phyloP scores from a whole-genome alignment of 202 grass and related monocot genomes.

The Carex arenaria region DNA sequence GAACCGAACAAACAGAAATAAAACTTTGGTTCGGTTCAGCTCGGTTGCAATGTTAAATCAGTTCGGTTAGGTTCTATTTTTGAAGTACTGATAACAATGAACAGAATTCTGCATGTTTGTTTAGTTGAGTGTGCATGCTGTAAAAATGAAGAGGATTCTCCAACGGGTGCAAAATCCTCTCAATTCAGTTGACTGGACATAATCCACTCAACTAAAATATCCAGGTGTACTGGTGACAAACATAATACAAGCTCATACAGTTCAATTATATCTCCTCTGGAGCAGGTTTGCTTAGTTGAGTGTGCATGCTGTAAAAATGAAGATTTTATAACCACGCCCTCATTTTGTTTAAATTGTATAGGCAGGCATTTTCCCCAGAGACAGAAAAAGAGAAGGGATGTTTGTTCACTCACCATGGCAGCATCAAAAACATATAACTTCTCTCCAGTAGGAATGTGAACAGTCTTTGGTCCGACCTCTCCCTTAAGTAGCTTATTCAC shows the following conservation, averaged over 20 bases:
- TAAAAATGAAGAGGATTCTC: no score
- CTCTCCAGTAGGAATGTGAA: constrained; percentile 84
- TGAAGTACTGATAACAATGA: no score
- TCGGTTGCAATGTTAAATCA: no score
- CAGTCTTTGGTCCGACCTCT: constrained; percentile 82
- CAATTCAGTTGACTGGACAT: no score
- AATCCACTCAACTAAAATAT: background rate
- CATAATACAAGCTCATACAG: background rate
- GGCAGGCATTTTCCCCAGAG: background rate
- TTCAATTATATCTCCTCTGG: background rate
- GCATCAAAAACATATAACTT: constrained; percentile 85
- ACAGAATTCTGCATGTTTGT: no score
- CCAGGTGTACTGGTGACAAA: background rate
- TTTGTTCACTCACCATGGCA: constrained; percentile 52
- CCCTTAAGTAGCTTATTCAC: constrained; percentile 90
- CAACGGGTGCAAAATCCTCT: no score
- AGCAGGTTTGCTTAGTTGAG: background rate
- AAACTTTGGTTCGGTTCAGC: no score
- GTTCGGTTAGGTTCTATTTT: no score
- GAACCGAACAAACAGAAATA: no score
- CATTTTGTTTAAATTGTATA: background rate
- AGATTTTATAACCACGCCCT: background rate
- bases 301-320: background rate
- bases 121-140: no score
- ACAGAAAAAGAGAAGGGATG: background rate